Conservation (phyloP, 2,329 filamentous ascomycete genomes). For the Scedosporium aurantiacum region DNA sequence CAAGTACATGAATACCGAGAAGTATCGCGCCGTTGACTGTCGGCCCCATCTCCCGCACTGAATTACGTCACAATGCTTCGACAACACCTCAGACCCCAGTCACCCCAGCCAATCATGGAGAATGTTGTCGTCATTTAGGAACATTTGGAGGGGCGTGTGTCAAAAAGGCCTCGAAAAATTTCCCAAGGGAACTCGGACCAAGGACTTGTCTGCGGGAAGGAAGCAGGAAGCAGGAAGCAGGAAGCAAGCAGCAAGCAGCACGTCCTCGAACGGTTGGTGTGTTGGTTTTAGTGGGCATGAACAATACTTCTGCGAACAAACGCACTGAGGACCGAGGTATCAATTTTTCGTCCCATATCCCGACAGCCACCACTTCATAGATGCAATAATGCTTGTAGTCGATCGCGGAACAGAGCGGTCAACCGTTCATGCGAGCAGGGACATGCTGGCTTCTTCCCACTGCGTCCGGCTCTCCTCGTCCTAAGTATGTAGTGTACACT, state of each 20-base stretch:
- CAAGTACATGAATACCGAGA: not conserved
- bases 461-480: no score
- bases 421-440: not conserved
- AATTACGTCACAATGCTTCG: constrained; percentile 5
- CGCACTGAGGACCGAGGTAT: no score
- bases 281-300: no score
- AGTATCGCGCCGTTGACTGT: not conserved
- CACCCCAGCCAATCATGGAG: not conserved
- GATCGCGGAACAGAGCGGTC: not conserved
- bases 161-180: not conserved
- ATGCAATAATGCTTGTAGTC: no score
- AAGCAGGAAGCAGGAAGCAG: no score
- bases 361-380: no score
- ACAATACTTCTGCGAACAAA: no score
- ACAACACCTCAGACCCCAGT: constrained; percentile 1
- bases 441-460: not conserved
- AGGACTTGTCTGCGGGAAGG: not conserved
- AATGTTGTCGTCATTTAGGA: constrained; percentile 3
- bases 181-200: not conserved
- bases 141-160: not conserved
- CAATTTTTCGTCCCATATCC: no score
- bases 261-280: no score
- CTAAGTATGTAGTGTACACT: no score
- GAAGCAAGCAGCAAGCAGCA: no score
- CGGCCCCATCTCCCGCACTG: not conserved